Conservation (phyloP, 345 rosid genomes). For the Eucalyptus urophylla region DNA sequence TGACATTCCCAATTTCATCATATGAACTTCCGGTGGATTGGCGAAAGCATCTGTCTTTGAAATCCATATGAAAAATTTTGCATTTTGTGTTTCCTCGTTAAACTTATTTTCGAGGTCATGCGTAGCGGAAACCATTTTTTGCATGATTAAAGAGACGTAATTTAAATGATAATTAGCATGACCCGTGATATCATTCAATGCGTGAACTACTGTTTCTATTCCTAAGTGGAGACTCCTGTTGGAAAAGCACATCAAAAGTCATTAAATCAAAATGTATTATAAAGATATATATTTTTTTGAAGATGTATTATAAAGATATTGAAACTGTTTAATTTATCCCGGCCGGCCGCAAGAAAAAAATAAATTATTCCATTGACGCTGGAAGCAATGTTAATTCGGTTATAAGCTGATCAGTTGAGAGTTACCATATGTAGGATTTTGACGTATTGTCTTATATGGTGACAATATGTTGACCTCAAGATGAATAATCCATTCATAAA, state of each 20-base stretch:
- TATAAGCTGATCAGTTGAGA: neutral
- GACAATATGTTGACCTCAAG: neutral
- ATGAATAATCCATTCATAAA: neutral
- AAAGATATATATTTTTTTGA: no score
- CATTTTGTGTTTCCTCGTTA: neutral
- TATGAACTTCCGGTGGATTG: rapidly evolving
- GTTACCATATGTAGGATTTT: neutral
- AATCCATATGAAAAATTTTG: neutral
- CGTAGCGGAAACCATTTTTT: neutral
- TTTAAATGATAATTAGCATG: neutral
- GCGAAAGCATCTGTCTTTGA: neutral
- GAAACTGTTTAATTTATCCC: neutral
- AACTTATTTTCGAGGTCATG: neutral
- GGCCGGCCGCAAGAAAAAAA: neutral
- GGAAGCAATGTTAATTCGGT: neutral
- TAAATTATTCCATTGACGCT: neutral
- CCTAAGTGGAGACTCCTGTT: neutral
- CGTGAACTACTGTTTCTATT: neutral
- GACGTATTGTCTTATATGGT: neutral
- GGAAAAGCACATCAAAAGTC: neutral
- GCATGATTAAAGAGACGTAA: neutral
- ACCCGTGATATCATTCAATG: neutral
- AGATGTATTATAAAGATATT: neutral
- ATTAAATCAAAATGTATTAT: neutral
- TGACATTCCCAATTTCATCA: neutral